Evolutionary conservation across 768 basidiomycete species (phyloP).

Genomic region (Galerina marginata): DNA sequence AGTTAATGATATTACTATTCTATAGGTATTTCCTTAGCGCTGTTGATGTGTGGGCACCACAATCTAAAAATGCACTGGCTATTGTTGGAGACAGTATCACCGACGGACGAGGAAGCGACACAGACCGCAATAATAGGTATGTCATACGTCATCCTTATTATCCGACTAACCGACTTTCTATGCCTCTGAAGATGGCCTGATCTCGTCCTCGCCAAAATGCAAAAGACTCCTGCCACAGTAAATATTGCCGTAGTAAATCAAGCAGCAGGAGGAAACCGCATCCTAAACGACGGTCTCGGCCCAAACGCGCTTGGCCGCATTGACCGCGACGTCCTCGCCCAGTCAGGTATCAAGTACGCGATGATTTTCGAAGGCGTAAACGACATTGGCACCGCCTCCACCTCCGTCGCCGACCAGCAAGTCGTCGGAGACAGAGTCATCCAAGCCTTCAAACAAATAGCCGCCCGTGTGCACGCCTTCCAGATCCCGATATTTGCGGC

Average conservation of each 20-base stretch:
- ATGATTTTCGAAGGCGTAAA: conserved; percentile 62
- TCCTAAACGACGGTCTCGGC: conserved; percentile 54
- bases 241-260: conserved; percentile 53
- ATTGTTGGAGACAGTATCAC: conserved; percentile 61
- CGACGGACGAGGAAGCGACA: conserved; percentile 53
- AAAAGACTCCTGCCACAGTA: conserved; percentile 34
- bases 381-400: conserved; percentile 50
- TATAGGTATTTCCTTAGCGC: conserved; percentile 50
- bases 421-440: conserved; percentile 46
- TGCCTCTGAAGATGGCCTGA: conserved; percentile 49
- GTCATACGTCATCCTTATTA: not conserved
- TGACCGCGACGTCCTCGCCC: conserved; percentile 56
- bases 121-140: conserved; percentile 51
- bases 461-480: conserved; percentile 43
- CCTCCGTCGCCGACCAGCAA: conserved; percentile 40
- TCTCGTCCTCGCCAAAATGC: conserved; percentile 47
- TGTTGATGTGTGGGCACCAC: conserved; percentile 44
- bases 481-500: conserved; percentile 52
- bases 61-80: conserved; percentile 35
- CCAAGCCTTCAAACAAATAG: conserved; percentile 51
- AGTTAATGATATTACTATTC: not conserved
- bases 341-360: conserved; percentile 48
- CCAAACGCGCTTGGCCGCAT: conserved; percentile 53
- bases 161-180: not conserved
- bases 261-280: conserved; percentile 57